Conservation (phyloP, 331 rosid genomes). For the Phaseolus coccineus region DNA sequence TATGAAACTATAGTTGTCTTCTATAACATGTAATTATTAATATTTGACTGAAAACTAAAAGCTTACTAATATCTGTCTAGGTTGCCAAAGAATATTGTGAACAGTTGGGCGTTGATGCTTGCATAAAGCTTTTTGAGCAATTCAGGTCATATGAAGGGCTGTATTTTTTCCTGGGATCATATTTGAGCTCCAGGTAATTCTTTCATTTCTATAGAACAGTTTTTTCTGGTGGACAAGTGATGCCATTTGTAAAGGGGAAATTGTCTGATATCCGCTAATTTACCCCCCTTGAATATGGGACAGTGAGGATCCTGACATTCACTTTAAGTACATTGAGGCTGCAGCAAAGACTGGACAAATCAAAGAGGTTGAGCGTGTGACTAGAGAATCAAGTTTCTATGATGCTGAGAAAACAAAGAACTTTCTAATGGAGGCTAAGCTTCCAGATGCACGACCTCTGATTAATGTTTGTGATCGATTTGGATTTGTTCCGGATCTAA, state of each 20-base stretch:
- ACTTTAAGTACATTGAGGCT: conserved; percentile 99
- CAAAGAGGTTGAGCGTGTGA: conserved; percentile 98
- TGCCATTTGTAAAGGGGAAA: conserved; percentile 23
- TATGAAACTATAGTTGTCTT: conserved; percentile 37
- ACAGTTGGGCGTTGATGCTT: conserved; percentile 90
- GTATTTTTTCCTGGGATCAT: conserved; percentile 96
- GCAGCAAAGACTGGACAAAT: conserved; percentile 99
- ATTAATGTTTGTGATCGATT: conserved; percentile 99
- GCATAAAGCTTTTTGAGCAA: conserved; percentile 98
- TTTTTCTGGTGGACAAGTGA: conserved; percentile 28
- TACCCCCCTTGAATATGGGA: conserved; percentile 36
- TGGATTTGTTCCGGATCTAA: conserved; percentile 99
- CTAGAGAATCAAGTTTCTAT: conserved; percentile 97
- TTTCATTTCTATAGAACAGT: conserved; percentile 28
- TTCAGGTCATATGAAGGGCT: conserved; percentile 97
- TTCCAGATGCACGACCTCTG: conserved; percentile 97
- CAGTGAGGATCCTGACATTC: conserved; percentile 99
- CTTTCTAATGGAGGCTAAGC: conserved; percentile 97
- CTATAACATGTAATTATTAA: conserved; percentile 17
- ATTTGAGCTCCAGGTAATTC: conserved; percentile 92
- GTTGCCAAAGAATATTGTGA: conserved; percentile 98
- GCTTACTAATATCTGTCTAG: conserved; percentile 55
- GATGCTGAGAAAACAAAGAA: conserved; percentile 97
- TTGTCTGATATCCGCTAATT: conserved; percentile 38
- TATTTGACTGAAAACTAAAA: conserved; percentile 34